Base-by-base conservation (phyloP, 2,329 filamentous ascomycete genomes). In the Phyllosticta paracitricarpa region DNA sequence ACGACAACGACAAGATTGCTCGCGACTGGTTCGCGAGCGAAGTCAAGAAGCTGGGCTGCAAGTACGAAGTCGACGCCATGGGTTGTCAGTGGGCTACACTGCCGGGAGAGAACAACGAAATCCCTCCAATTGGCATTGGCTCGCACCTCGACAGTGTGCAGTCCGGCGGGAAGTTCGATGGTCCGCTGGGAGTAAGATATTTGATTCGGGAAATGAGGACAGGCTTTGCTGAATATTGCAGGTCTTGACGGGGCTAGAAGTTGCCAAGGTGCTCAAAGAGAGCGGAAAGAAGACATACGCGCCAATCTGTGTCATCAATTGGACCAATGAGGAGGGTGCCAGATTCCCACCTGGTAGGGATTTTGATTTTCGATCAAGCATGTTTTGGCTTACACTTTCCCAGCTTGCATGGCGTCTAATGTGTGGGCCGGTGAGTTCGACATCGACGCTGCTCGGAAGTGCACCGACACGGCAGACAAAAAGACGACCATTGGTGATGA, bases 101-200 rank as follows among this genome's bases (percentile, higher is more conserved):
- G 1, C 59, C 58, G 7, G 64, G 65, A 2, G 56, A 66, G 53
- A 65, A 65, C 61, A 64, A 65, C 54, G 57, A 56, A n/a, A 48
- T 64, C 33, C 56, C 65, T 24, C 66, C 68, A n/a, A 71, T 71
- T 63, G 70, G 62, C 12, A 70, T 71, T 66, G 69, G 69, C 1
- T 70, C 68, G 12, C 64, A 65, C 51, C 65, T 66, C 12, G 65
- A 65, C 26, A 64, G 59, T 4, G 60, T 64, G 54, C 63, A 62
- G 68, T 65, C 59, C 17, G 64, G 65, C 3, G 65, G 65, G 9
- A 61, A 62, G 25, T 65, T 64, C 53, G 65, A 66, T 48, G 64
- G 65, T 7, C 63, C 63, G 9, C 56, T 65, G 7, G 65, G 64
- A 24, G 69, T 64, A 56, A 17, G 54, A 22, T 5, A 5, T n/a